Evolutionary conservation across 345 rosid species (phyloP), one percentile per base, ranked within the genome.

Genomic region (Populus euphratica): DNA sequence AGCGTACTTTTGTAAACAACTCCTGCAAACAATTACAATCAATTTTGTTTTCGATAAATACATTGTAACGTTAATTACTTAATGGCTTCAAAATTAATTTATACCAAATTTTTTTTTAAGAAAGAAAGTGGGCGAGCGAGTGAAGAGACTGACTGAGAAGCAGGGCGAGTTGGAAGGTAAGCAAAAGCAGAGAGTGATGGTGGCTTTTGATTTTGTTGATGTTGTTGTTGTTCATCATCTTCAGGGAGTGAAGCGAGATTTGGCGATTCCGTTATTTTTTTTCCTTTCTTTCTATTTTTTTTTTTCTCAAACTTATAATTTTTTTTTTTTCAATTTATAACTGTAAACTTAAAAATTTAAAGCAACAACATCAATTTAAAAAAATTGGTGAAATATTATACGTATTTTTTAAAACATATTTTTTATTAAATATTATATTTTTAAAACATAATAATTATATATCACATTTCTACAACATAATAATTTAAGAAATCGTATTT

Each of bases 151-250:
- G 16, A 90, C 97, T 79, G 88, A 50, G 91, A 76, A 50, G 91
- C 86, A 85, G 92, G 92, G 43, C 91, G 88, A 85, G 91, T 91
- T 25, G 93, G 95, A 70, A 81, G 82, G 52, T 91, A 70, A 62
- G 85, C 89, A 77, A 88, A 91, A 72, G 88, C 89, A 49, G 94
- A 85, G 2, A 84, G 81, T n/a, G 77, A 70, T 66, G 86, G 87
- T 6, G 18, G 18, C 69, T 54, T 63, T 78, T 76, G 76, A 21
- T 25, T 29, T 44, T 44, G 66, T 36, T 77, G 56, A 29, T 29
- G 69, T 14, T 43, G 41, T 38, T 27, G 80, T 14, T 70, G 41
- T 8, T 75, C 82, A 41, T 81, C 87, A 31, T 82, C 89, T 14
- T 92, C 94, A 0, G 87, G 88, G 17, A 92, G 86, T 5, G 91